phyloP scores from a whole-genome alignment of 148 eudicot species.

The Amaranthus hypochondriacus region DNA sequence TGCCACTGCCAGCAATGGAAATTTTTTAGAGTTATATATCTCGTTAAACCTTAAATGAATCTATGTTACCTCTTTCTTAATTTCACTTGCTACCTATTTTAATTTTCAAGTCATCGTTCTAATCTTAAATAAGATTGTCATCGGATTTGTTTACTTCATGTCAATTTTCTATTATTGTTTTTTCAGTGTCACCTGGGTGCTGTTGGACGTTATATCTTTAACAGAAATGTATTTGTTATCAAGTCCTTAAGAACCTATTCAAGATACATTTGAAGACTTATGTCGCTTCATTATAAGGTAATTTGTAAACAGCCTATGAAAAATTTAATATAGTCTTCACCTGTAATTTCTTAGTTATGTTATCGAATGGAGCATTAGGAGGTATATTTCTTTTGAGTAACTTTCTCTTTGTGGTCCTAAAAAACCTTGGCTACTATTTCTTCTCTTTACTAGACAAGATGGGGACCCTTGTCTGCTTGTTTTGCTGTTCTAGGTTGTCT shows the following conservation, averaged over 20 bases:
- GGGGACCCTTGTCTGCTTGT: conserved; percentile 36
- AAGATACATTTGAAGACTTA: background rate
- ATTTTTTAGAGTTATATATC: conserved; percentile 5
- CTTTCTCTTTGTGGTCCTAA: conserved; percentile 22
- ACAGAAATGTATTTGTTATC: background rate
- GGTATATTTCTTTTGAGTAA: conserved; percentile 19
- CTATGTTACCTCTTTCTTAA: background rate
- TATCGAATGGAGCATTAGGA: conserved; percentile 19
- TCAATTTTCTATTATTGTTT: background rate
- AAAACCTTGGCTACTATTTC: conserved; percentile 15
- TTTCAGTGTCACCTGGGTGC: background rate
- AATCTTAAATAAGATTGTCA: background rate
- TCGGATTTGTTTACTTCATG: too few relatives aligned
- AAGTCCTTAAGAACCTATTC: background rate
- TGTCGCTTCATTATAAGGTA: background rate
- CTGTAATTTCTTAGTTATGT: conserved; percentile 14
- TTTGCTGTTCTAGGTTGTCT: conserved; percentile 20
- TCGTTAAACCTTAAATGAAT: background rate
- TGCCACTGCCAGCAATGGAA: conserved; percentile 6
- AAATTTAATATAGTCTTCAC: conserved; percentile 12
- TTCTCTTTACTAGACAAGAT: conserved; percentile 24
- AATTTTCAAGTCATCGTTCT: background rate
- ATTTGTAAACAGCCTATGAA: conserved; percentile 1
- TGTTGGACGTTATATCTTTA: background rate
- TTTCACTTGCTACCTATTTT: conserved; percentile 1